Conservation (phyloP, 495 filamentous ascomycete genomes). For the Staphylotrichum tortipilum region DNA sequence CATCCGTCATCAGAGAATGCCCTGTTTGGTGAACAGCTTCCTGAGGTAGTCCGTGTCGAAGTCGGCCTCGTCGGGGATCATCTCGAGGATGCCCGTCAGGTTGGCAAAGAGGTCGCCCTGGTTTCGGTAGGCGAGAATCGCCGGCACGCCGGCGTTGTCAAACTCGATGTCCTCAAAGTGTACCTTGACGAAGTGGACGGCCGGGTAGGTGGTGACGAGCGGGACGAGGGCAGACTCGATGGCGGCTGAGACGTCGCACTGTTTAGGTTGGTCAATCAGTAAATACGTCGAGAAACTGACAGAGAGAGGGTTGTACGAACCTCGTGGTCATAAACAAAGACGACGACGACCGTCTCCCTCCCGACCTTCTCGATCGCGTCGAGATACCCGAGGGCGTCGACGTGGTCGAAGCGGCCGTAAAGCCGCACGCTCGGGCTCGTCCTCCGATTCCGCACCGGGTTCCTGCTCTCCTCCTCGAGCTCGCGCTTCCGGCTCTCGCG, state of each 20-base stretch:
- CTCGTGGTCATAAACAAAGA: constrained; percentile 85
- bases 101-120: constrained; percentile 85
- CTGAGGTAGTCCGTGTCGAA: constrained; percentile 45
- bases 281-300: background rate
- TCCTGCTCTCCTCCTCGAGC: constrained; percentile 48
- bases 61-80: constrained; percentile 61
- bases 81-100: constrained; percentile 73
- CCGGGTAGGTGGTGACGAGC: constrained; percentile 58
- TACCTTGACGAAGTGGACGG: constrained; percentile 80
- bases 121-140: constrained; percentile 77
- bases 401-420: constrained; percentile 70
- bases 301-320: constrained; percentile 42
- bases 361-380: constrained; percentile 89
- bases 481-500: constrained; percentile 68
- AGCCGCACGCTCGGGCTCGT: constrained; percentile 62
- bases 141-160: constrained; percentile 80
- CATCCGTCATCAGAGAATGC: constrained; percentile 40
- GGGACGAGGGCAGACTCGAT: constrained; percentile 69
- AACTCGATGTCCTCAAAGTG: constrained; percentile 93
- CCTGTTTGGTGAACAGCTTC: constrained; percentile 38
- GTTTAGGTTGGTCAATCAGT: constrained; percentile 13
- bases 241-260: constrained; percentile 66
- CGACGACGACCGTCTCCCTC: constrained; percentile 78
- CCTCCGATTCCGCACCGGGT: constrained; percentile 43
- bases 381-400: constrained; percentile 85